Base-by-base conservation (phyloP, 2,329 filamentous ascomycete genomes). In the Aphanoascus verrucosus region DNA sequence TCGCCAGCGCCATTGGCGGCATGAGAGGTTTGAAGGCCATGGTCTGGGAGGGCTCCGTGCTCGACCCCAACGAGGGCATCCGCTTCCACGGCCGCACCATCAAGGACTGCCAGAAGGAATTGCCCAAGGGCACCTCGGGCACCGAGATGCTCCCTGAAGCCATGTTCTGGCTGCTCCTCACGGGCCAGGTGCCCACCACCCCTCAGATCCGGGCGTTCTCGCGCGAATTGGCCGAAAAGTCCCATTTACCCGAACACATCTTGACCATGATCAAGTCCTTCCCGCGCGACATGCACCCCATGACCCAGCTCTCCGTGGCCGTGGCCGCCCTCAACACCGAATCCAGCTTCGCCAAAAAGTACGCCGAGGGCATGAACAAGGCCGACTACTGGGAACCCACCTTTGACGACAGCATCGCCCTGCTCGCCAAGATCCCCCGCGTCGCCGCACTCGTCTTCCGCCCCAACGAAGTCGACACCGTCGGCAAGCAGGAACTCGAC, bases 101-200 rank as follows among this genome's bases (percentile, higher is more conserved):
- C 77, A 94, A 94, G 74, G 91, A 98, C 68, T 98, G 93, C 76
- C 93, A 97, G 69, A 81, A 84, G 61, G 85, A 89, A 70, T 82
- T 97, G 14, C 90, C 93, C 68, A 97, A 96, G 77, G 93, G 91
- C 61, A 88, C 80, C 56, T 82, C 86, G 2, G 69, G 58, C 43
- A 94, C 88, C 5, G 91, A 97, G 74, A 98, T 97, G 93, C 81
- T 97, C 11, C 93, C 93, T 46, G 93, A 98, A 73, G 84, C 91
- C 71, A 98, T 98, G 93, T 98, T 98, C 79, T 98, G 93, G 93
- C 82, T 97, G 41, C 82, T 98, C 49, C 78, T 98, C 62, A 98
- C 93, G 8, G 93, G 93, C 56, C 80, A 94, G 71, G 86, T 97
- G 19, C 93, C 93, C 20, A 87, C 86, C 1, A 85, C 83, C 19